Evolutionary conservation across 2,329 filamentous ascomycete genomes (phyloP).

Genomic region (Aspergillus eucalypticola): DNA sequence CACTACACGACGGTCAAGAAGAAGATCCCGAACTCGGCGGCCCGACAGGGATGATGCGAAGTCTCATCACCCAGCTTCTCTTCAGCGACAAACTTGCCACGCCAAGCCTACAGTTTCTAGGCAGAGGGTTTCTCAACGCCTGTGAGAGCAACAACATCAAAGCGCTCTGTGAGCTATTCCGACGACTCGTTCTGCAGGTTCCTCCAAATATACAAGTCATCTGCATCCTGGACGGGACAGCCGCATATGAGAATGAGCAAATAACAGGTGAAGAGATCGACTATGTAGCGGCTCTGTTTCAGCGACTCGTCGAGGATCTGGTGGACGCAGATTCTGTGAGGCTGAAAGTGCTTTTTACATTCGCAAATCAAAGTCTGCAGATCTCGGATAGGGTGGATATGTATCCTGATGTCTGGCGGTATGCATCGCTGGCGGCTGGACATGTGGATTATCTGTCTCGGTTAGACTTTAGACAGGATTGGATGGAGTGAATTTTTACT

Average conservation of each 20-base stretch:
- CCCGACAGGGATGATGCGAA: neutral
- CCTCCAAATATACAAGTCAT: neutral
- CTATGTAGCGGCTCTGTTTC: neutral
- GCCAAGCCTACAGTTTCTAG: neutral
- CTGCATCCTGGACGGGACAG: neutral
- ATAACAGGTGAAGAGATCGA: neutral
- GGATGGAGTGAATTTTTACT: no score
- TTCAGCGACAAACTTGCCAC: neutral
- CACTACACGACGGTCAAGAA: neutral
- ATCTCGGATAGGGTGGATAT: neutral
- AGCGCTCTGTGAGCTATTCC: neutral
- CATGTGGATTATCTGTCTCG: neutral
- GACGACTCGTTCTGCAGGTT: neutral
- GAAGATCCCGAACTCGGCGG: neutral
- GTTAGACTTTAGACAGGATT: neutral
- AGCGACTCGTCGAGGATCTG: neutral
- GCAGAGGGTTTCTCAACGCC: neutral
- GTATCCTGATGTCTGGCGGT: neutral
- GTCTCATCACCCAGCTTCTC: neutral
- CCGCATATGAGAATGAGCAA: neutral
- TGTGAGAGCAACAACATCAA: neutral
- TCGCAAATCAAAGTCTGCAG: neutral
- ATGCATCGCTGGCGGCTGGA: neutral
- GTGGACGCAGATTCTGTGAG: neutral
- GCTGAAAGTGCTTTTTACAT: neutral